Conservation (phyloP, 345 rosid genomes). For the Lagerstroemia speciosa region DNA sequence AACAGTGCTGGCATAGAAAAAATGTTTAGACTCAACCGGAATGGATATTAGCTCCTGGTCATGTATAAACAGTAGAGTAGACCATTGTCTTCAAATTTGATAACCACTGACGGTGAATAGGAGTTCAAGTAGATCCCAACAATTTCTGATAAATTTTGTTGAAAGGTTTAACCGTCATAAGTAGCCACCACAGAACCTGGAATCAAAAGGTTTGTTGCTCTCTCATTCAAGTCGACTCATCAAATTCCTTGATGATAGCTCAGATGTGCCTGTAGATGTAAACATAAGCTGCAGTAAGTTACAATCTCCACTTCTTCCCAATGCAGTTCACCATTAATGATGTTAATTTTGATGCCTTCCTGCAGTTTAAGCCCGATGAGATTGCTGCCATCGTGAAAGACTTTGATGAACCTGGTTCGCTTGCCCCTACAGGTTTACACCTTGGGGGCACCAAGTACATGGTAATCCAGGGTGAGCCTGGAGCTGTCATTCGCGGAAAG, state of each 20-base stretch:
- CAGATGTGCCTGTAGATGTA: background rate
- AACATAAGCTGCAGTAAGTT: background rate
- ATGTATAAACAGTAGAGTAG: no score
- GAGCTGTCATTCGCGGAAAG: constrained; percentile 75
- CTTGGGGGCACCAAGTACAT: constrained; percentile 49
- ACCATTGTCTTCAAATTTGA: no score
- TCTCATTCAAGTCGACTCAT: background rate
- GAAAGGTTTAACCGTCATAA: background rate
- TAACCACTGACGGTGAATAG: no score
- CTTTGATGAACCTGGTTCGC: constrained; percentile 58
- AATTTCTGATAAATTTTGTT: background rate
- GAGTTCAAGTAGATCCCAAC: no score
- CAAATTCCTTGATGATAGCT: background rate
- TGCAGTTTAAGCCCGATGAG: constrained; percentile 49
- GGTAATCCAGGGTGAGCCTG: constrained; percentile 50
- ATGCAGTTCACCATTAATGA: background rate
- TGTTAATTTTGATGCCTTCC: background rate
- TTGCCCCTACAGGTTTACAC: constrained; percentile 57
- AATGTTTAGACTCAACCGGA: background rate
- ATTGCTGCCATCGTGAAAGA: constrained; percentile 44
- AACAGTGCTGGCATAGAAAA: background rate
- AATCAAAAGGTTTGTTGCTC: background rate
- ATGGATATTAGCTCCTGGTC: background rate
- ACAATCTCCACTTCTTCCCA: background rate
- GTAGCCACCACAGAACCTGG: background rate